Evolutionary conservation across 2,329 filamentous ascomycete genomes (phyloP), one percentile per base, ranked within the genome.

Genomic region (Boeremia lycopersici): DNA sequence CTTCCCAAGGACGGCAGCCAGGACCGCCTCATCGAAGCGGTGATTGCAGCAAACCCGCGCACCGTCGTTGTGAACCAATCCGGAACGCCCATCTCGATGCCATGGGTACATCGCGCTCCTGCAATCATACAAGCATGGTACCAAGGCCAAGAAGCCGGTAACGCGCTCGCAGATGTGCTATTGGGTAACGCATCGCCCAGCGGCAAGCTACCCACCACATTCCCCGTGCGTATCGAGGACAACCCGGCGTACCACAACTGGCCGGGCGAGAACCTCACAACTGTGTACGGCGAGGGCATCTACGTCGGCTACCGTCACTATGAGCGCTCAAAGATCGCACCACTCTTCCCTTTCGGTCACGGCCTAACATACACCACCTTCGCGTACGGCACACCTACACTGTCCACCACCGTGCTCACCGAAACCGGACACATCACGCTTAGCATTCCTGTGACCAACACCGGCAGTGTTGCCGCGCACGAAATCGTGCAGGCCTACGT

Each of bases 131-230:
- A 91, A 68, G 83, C 89, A 7, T 95, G 90, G 89, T 95, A 92
- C 67, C 89, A 90, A 56, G 90, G 91, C n/a, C 91, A 95, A 67
- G 90, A 95, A 77, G 89, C 88, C 5, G 91, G 90, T 6, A 91
- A 93, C 68, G 87, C 86, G 10, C 88, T 96, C 57, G 89, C 89
- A 0, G 90, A 93, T 61, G 82, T 93, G 1, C 79, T 93, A 0
- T 89, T 90, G 60, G 89, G 89, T 42, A 83, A 87, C 57, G 82
- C 84, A 41, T 92, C 89, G 68, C 90, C 90, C 0, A 87, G 85
- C 56, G 90, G 86, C 12, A 92, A 92, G 72, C 80, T 93, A 1
- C 88, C 89, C 0, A 79, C 92, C 19, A 88, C 87, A 0, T 91
- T 90, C 73, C 89, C 89, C 3, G 81, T 66, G 11, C 61, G 72